Base-by-base conservation (phyloP, 202 grass and related monocot genomes). In the Zizania palustris region DNA sequence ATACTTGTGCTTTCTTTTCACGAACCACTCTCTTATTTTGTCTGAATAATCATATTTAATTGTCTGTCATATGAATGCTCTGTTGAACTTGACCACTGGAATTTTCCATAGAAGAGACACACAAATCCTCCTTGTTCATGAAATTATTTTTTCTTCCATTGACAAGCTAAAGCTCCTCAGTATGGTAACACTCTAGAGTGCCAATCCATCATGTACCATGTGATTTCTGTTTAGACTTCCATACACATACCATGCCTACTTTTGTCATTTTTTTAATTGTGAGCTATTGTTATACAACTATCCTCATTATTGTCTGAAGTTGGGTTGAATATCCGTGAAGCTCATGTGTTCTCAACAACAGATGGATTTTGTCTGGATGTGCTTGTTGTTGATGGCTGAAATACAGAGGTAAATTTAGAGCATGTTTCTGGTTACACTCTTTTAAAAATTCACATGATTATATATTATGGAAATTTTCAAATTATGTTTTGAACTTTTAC, bases 361-460 rank as follows among this genome's bases (percentile, higher is more conserved):
- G 95, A 97, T 86, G 80, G 85, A 34, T 86, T 80, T 85, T 97
- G 86, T 69, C 85, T 97, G 77, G 95, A 92, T 61, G 74, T 93
- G 65, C 94, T 97, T 83, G 87, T 92, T 78, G 91, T 97, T 59
- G 91, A 94, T 85, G 95, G 95, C 5, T 97, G 95, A 89, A 42
- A 73, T 4, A 78, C 65, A 34, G 45, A 94, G 95, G 95, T 97
- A 80, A 39, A 49, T 5, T 79, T 78, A 39, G 16, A 67, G 11
- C 22, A 53, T 65, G 35, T 13, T 4, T 38, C 13, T 49, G 14
- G 14, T 5, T 49, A 49, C 46, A 49, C 28, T 28, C 2, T 28
- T 49, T 14, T 49, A 15, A 44, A n/a, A 44, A 14, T 14, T 15
- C 15, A 4, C 15, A 28, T 28, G 28, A 28, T 28, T 28, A n/a